These are phyloP conservation scores for Paramecium sonneborni DNA, from an alignment of 73 alveolate genomes.

Conservation along the genomic window DNA sequence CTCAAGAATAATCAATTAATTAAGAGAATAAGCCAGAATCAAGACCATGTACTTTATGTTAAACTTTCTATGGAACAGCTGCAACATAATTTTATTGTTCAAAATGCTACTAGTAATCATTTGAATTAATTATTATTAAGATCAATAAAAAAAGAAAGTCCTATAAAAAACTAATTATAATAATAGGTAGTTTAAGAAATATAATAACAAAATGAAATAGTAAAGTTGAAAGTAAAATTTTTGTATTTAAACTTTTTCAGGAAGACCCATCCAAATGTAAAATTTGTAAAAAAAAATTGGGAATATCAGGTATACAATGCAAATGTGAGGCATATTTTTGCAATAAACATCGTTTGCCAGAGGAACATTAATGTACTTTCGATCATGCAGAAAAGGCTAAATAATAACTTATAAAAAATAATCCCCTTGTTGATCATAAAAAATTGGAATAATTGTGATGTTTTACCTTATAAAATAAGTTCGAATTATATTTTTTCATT, in stretches of 20 bases:
- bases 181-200: not conserved
- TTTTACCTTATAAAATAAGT: not conserved
- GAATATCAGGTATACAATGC: constrained; percentile 55
- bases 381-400: constrained; percentile 64
- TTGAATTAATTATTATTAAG: not conserved
- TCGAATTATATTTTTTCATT: not conserved
- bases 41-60: not conserved
- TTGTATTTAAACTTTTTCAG: not conserved
- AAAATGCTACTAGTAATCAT: constrained; percentile 1
- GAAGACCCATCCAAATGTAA: constrained; percentile 62
- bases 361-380: constrained; percentile 59
- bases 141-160: not conserved
- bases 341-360: constrained; percentile 62
- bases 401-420: constrained; percentile 59
- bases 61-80: constrained; percentile 17
- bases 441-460: not conserved
- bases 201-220: not conserved
- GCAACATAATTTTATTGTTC: constrained; percentile 13
- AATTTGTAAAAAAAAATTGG: constrained; percentile 60
- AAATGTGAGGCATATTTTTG: constrained; percentile 60
- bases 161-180: not conserved
- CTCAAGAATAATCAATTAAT: constrained; percentile 7
- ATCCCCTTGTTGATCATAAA: constrained; percentile 51
- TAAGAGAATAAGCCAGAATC: constrained; percentile 31
- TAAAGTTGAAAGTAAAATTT: not conserved